Evolutionary conservation across 75 land plant species (phyloP).

Genomic region (Sequoia sempervirens): DNA sequence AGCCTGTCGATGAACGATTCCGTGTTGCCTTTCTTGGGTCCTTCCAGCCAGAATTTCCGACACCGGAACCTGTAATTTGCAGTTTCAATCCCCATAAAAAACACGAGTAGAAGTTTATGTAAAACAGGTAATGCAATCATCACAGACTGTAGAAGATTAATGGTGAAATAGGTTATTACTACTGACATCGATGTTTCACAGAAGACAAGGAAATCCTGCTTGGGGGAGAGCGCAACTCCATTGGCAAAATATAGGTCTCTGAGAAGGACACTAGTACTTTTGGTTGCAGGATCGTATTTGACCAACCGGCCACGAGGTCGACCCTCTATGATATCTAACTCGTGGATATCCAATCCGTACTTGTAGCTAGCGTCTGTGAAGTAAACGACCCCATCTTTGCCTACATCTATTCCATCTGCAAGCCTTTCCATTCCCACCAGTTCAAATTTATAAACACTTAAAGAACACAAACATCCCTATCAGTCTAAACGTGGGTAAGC

Average conservation of each 20-base stretch:
- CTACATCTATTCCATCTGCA: constrained; percentile 54
- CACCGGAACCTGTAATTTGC: neutral
- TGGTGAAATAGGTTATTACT: too few relatives aligned
- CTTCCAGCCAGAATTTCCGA: constrained; percentile 39
- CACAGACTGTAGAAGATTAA: neutral
- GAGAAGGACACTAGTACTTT: constrained; percentile 39
- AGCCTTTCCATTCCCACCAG: constrained; percentile 14
- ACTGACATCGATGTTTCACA: constrained; percentile 59
- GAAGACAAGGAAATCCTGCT: constrained; percentile 43
- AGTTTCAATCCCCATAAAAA: neutral
- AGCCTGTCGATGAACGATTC: constrained; percentile 50
- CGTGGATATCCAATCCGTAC: constrained; percentile 10
- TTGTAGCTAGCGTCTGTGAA: constrained; percentile 78
- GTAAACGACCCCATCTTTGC: constrained; percentile 56
- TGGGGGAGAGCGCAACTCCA: constrained; percentile 59
- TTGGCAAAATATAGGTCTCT: constrained; percentile 63
- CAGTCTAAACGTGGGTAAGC: neutral
- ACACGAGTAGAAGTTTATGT: too few relatives aligned
- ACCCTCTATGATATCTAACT: constrained; percentile 31
- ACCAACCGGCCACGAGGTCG: constrained; percentile 62
- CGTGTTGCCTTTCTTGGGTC: constrained; percentile 40
- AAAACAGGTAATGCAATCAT: neutral
- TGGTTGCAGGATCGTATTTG: constrained; percentile 50
- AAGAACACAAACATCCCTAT: neutral
- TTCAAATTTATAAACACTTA: constrained; percentile 5